Conservation (phyloP, 1,139 yeast species). For the Blastobotrys aristatus region DNA sequence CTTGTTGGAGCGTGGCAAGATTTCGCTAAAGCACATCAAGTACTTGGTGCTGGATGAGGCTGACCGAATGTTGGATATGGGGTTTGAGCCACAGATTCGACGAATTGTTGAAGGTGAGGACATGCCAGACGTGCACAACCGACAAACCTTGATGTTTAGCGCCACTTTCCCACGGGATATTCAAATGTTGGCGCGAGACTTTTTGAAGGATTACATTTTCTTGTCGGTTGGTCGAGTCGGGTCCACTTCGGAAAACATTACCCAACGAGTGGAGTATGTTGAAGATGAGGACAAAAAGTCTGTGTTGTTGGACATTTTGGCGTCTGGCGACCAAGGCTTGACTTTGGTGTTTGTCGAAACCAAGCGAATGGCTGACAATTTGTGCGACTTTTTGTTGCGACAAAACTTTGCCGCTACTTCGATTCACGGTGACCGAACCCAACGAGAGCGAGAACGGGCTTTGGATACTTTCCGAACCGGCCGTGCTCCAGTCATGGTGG, state of each 20-base stretch:
- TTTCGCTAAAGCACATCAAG: constrained; percentile 83
- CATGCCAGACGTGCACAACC: constrained; percentile 84
- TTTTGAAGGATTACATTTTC: constrained; percentile 91
- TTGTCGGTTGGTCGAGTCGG: constrained; percentile 98
- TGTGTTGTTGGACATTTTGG: constrained; percentile 80
- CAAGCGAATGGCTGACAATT: constrained; percentile 95
- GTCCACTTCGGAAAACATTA: constrained; percentile 94
- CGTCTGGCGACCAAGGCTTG: constrained; percentile 72
- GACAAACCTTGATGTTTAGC: constrained; percentile 97
- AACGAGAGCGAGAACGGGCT: constrained; percentile 96
- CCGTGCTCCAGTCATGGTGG: constrained; percentile 86
- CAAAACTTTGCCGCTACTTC: constrained; percentile 96
- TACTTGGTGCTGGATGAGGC: constrained; percentile 97
- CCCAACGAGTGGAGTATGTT: constrained; percentile 88
- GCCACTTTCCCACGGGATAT: constrained; percentile 99
- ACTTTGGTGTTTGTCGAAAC: constrained; percentile 96
- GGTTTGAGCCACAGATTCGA: constrained; percentile 99
- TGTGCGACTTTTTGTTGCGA: constrained; percentile 85
- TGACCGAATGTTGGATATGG: constrained; percentile 99
- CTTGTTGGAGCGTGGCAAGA: constrained; percentile 88
- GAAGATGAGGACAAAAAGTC: constrained; percentile 95
- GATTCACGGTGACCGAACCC: constrained; percentile 98
- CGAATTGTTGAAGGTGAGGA: constrained; percentile 96
- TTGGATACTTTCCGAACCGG: constrained; percentile 84
- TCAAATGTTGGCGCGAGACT: constrained; percentile 94